Evolutionary conservation across 1,284 basidiomycete species (phyloP), one percentile per base, ranked within the genome.

Genomic region (Sporisorium iseilematis-ciliati): DNA sequence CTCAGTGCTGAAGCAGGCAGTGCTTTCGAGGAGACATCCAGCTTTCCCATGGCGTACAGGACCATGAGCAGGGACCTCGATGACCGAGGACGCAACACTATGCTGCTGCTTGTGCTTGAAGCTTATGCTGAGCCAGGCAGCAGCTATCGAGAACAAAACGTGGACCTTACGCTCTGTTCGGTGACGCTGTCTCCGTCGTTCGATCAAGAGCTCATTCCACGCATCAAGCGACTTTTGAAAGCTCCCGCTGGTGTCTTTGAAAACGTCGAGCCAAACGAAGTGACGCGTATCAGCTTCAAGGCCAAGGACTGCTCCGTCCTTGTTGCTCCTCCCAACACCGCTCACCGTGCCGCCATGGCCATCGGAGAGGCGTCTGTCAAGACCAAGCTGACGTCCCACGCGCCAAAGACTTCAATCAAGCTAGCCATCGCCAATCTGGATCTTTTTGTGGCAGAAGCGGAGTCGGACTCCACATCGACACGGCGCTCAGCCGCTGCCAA

Each of bases 181-280:
- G 89, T 93, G 68, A 92, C 90, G 0, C 89, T 90, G 71, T 90
- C 88, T 58, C 81, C 91, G 6, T 88, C 89, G 26, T 88, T 91
- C 10, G 90, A 95, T 74, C 79, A 91, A 29, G 83, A 85, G 8
- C 93, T 92, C 89, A 85, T 90, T 4, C 78, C 87, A 4, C 92
- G 94, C 72, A 76, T 98, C 7, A 86, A 85, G 4, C 62, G 68
- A 0, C 95, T 96, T 80, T 87, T 88, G 31, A 94, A 94, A 84
- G 90, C 94, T 23, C 96, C 96, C 14, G 92, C 93, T 51, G 95
- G 93, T 46, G 93, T 92, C 0, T 98, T 99, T 82, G 95, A 97
- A 83, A 90, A 94, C 49, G 94, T 97, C 14, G 90, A 94, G 21
- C 96, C 96, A 0, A 95, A 90, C 68, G 95, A 98, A 83, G 87